Percentiles rank a stretch among this genome's conserved stretches.
phyloP scores from a whole-genome alignment of 1,284 basidiomycete species.

The Trichosporon sp. region DNA sequence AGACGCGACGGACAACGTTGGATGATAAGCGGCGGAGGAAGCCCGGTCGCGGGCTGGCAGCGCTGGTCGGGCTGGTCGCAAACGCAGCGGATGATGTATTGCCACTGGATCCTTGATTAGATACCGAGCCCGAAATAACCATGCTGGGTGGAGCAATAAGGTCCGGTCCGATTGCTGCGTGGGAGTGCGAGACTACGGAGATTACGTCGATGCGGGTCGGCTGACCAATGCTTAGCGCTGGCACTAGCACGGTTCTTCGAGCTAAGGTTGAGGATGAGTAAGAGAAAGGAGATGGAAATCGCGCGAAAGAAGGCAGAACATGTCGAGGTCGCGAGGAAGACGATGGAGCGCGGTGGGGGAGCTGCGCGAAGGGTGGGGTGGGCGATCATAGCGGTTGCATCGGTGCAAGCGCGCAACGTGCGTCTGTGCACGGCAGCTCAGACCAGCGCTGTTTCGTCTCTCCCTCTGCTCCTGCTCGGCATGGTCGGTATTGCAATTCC shows the following conservation, averaged over 20 bases:
- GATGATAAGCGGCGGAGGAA: background rate
- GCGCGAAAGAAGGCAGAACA: background rate
- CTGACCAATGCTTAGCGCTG: background rate
- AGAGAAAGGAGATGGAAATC: background rate
- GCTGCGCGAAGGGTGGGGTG: background rate
- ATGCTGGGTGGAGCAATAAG: background rate
- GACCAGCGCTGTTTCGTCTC: background rate
- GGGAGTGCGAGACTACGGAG: background rate
- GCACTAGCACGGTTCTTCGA: background rate
- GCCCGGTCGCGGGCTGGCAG: background rate
- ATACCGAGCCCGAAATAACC: conserved; percentile 1
- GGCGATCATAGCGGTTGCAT: background rate
- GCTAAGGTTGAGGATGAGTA: background rate
- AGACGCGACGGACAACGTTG: background rate
- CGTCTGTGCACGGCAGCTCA: background rate
- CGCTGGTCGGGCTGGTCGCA: background rate
- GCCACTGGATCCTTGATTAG: background rate
- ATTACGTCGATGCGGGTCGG: background rate
- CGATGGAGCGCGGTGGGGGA: background rate
- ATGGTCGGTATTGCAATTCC: background rate
- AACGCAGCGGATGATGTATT: background rate
- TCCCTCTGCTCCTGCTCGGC: background rate
- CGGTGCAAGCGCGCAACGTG: background rate
- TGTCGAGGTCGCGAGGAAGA: background rate
- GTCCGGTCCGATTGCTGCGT: background rate